Percentiles rank a stretch among this genome's conserved stretches.
Conservation (phyloP, 441 rosid genomes). For the Croton laevigatus region DNA sequence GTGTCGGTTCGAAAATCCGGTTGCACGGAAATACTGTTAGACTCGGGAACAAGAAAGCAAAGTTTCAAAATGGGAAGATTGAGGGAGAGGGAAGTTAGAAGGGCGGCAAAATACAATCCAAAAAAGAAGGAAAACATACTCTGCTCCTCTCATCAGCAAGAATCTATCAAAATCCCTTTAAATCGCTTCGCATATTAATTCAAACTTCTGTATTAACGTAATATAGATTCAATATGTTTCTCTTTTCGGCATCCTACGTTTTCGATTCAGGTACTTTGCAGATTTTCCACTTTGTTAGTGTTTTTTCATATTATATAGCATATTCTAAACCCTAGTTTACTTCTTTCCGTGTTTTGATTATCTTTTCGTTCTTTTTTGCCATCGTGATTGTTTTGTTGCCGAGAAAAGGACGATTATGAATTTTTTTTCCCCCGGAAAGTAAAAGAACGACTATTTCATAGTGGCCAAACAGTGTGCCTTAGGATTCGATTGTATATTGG, state of each 20-base stretch:
- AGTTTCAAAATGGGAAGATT: neutral
- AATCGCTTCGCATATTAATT: neutral
- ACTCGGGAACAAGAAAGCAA: neutral
- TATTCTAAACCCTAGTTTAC: neutral
- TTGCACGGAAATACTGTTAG: neutral
- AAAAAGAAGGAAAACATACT: neutral
- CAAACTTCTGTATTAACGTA: neutral
- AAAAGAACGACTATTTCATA: neutral
- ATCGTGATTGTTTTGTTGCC: neutral
- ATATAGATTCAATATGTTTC: neutral
- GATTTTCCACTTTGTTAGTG: neutral
- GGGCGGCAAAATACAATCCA: neutral
- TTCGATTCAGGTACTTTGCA: neutral
- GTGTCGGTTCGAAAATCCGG: neutral
- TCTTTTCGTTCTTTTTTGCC: neutral
- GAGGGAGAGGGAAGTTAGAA: neutral
- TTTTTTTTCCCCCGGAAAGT: neutral
- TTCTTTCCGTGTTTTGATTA: neutral
- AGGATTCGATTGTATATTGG: neutral
- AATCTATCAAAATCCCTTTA: neutral
- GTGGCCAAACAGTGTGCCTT: neutral
- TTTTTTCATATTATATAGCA: neutral
- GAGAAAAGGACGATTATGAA: neutral
- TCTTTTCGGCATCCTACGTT: neutral
- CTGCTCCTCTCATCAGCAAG: neutral